Base-by-base conservation (phyloP, 2,329 filamentous ascomycete species). In the Huntiella bhutanensis region DNA sequence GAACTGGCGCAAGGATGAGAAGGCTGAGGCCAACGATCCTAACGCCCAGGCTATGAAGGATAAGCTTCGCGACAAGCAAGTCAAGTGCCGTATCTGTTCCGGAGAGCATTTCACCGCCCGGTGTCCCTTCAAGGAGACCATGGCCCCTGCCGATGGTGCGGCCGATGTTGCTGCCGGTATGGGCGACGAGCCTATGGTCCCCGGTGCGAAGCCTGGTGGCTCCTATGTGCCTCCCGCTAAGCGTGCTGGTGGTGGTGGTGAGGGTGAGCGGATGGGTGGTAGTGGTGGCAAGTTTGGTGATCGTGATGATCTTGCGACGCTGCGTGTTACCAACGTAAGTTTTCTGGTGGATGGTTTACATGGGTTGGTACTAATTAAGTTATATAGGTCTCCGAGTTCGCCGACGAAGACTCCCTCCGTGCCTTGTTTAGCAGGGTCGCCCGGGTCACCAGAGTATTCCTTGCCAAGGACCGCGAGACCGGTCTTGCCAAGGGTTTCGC, bases 71-170 rank as follows among this genome's bases (percentile, higher is more conserved):
- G 87, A 95, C 70, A 94, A 95, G 77, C 92, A 95, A 71, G 92
- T 98, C 72, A 96, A 96, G 75, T 98, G 91, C 67, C 82, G 91
- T 73, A 96, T 98, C 62, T 98, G 91, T 70, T 83, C 80, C 62
- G 91, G 88, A 61, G 91, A 98, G 71, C 91, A 98, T 77, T 98
- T 96, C 73, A 98, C 91, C 37, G 88, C 88, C 55, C 81, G 91
- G 63, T 98, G 91, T 77, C 91, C 91, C 33, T 98, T 94, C 80
- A 98, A 96, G 72, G 91, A 96, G 63, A 98, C 88, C 57, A 95
- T 98, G 86, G 86, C 88, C 33, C 91, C 83, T 34, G 76, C 87
- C 51, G 77, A 78, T 54, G 75, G 77, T 62, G 68, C 64, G 47
- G 62, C 60, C 41, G 75, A 79, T 52, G 65, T 67, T 22, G 73